Conservation (phyloP, 2,329 filamentous ascomycete species). For the Escovopsis sp. region DNA sequence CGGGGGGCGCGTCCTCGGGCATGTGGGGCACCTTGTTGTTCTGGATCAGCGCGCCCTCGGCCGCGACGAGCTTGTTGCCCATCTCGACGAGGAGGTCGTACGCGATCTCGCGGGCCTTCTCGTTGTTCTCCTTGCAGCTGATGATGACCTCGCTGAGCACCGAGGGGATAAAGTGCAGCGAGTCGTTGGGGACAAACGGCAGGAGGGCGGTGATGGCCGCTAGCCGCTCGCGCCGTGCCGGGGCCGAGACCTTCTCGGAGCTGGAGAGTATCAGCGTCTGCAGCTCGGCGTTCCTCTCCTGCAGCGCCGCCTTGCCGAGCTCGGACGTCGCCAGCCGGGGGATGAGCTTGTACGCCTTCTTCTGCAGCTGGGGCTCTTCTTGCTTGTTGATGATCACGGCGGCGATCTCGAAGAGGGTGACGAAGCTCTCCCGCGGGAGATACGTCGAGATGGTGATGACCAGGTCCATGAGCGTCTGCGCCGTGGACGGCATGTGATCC, state of each 20-base stretch:
- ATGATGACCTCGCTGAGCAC: constrained; percentile 91
- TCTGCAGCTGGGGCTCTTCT: constrained; percentile 83
- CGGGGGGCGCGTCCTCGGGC: constrained; percentile 63
- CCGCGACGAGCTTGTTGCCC: constrained; percentile 59
- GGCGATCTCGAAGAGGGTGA: constrained; percentile 73
- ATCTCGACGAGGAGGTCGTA: constrained; percentile 85
- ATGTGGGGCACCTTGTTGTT: constrained; percentile 82
- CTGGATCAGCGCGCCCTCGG: constrained; percentile 58
- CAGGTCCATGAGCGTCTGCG: constrained; percentile 90
- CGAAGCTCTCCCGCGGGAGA: constrained; percentile 74
- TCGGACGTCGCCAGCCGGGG: constrained; percentile 75
- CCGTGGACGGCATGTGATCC: constrained; percentile 75
- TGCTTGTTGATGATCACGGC: constrained; percentile 66
- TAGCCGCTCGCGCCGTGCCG: constrained; percentile 74
- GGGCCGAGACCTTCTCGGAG: constrained; percentile 71
- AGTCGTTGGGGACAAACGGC: constrained; percentile 58
- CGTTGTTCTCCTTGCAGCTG: constrained; percentile 93
- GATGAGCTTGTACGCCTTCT: constrained; percentile 98
- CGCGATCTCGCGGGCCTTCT: constrained; percentile 76
- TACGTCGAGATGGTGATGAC: constrained; percentile 94
- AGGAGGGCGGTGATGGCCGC: constrained; percentile 70
- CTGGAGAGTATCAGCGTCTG: constrained; percentile 69
- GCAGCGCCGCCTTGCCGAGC: constrained; percentile 59
- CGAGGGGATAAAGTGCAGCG: constrained; percentile 85
- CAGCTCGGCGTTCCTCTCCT: constrained; percentile 61